Base-by-base conservation (phyloP, 345 rosid genomes). In the Sonneratia caseolaris region DNA sequence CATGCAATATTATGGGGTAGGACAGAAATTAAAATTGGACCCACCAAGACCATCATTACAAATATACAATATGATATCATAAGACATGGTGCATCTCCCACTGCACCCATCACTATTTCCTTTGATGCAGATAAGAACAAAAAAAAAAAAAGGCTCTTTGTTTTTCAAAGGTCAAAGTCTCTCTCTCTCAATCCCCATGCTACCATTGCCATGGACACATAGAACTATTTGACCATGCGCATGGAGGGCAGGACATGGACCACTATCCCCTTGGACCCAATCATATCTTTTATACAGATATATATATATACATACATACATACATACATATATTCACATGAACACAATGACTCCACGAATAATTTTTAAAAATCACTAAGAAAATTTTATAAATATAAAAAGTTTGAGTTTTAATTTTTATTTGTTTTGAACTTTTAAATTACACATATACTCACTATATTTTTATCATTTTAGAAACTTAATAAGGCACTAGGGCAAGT, bases 31-130 rank as follows among this genome's bases (percentile, higher is more conserved):
- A 48, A 48, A 12, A 48, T 48, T 74, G 79, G 84, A 76, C 14
- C 69, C 76, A 75, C 76, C 71, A 2, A 71, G 7, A 24, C 61
- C 64, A 75, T 79, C 7, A 82, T 80, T 49, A 53, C 59, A 53
- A 1, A 9, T 14, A 47, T 78, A 68, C 66, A 53, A 15, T 15
- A 40, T 16, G 64, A 72, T 80, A 80, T 84, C 69, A 76, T 78
- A 59, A 59, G 70, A 70, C 9, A 47, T 64, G 47, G 49, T 66
- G 48, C n/a, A 73, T 32, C 75, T 47, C 48, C 73, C 67, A 65
- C 55, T 21, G 18, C 45, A 74, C 43, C 43, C 83, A 32, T 21
- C 84, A 73, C 21, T 56, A 68, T 3, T 38, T 43, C 22, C 53
- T 64, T 66, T 43, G 62, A 64, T 66, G 37, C 7, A 37, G 64